Percentiles rank a stretch among this genome's conserved stretches.
Conservation (phyloP, 2,329 filamentous ascomycete genomes). For the Alternaria tenuissima region DNA sequence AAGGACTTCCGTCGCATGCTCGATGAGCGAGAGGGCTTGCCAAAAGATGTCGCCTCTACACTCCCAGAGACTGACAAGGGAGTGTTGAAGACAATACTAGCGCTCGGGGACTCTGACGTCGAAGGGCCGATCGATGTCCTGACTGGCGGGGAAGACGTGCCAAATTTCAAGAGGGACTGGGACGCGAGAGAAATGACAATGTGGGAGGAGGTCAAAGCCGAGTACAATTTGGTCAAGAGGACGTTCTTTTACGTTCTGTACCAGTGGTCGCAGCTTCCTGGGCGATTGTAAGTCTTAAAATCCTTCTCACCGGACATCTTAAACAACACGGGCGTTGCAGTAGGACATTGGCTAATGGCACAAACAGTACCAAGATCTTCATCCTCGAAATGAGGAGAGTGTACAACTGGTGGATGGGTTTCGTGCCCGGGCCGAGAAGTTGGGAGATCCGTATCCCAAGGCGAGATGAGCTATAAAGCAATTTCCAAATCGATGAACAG, state of each 20-base stretch:
- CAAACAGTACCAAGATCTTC: slow-evolving; percentile 59
- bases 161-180: slow-evolving; percentile 54
- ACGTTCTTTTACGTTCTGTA: slow-evolving; percentile 72
- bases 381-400: slow-evolving; percentile 63
- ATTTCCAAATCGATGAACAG: not conserved
- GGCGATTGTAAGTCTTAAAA: slow-evolving; percentile 66
- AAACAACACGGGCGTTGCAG: not conserved
- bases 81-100: slow-evolving; percentile 43
- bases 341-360: slow-evolving; percentile 13
- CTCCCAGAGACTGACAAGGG: slow-evolving; percentile 36
- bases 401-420: slow-evolving; percentile 70
- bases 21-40: slow-evolving; percentile 49
- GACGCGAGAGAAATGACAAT: slow-evolving; percentile 56
- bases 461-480: slow-evolving; percentile 37
- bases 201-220: slow-evolving; percentile 67
- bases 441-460: slow-evolving; percentile 60
- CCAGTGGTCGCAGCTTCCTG: slow-evolving; percentile 75
- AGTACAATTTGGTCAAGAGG: slow-evolving; percentile 69
- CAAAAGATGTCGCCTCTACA: slow-evolving; percentile 27
- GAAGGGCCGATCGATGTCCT: slow-evolving; percentile 11
- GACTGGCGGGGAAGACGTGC: slow-evolving; percentile 51
- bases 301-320: not conserved
- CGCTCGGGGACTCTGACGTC: slow-evolving; percentile 32
- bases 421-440: slow-evolving; percentile 63
- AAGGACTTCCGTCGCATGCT: slow-evolving; percentile 71